Evolutionary conservation across 1,284 basidiomycete genomes (phyloP), one percentile per base, ranked within the genome.

Genomic region (Cystobasidiaceae sp.): DNA sequence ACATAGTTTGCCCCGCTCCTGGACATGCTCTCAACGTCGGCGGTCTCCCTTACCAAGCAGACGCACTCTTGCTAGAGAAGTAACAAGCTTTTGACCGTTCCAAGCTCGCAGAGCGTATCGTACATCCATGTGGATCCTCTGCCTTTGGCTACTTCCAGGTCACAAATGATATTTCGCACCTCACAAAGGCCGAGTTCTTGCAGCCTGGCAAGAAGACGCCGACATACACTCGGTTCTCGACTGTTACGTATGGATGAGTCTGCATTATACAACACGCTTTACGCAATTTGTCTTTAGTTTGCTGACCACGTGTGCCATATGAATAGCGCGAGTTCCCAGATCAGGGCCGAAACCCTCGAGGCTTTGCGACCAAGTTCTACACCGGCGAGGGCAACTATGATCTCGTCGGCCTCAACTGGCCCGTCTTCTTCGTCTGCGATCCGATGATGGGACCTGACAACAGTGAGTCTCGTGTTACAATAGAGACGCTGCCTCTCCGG

Each of bases 301-400:
- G n/a, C n/a, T n/a, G n/a, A n/a, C n/a, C n/a, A n/a, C n/a, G n/a
- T n/a, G n/a, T n/a, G n/a, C n/a, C n/a, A n/a, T n/a, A n/a, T n/a
- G n/a, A n/a, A 28, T 44, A 56, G 54, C 70, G 75, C 49, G 74
- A 75, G 58, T 75, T 72, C 67, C 73, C 87, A 5, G 86, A 88
- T 70, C 86, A 85, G 27, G 88, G 87, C 23, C 83, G 90, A 46
- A 89, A 93, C 72, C 87, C 66, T n/a, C 84, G 90, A 70, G 90
- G 90, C 0, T 92, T 93, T 71, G 88, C 90, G 0, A 79, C 82
- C 61, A 86, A 89, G 73, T 84, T 92, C 72, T 91, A 90, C 75
- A 90, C 90, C 0, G 75, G 84, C 1, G 84, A 87, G 70, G 86
- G 86, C 3, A 89, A 88, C 70, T 90, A 86, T 85, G 90, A 93